Conservation (phyloP, 139 green algal species). For the Chlorella vulgaris region DNA sequence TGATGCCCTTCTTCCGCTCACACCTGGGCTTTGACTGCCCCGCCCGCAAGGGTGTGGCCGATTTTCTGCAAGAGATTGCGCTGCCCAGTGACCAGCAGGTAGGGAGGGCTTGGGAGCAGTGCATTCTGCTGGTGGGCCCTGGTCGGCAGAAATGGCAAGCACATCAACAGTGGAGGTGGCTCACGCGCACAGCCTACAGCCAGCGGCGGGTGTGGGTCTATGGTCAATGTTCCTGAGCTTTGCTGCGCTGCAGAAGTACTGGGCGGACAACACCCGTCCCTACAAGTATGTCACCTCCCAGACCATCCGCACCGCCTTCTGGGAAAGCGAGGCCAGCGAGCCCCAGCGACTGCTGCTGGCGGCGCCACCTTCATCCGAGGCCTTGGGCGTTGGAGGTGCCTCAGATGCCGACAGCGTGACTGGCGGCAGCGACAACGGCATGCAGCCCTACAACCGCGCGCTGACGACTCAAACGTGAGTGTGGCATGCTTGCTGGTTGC, state of each 20-base stretch:
- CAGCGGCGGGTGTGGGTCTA: too few species aligned
- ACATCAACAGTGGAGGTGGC: too few species aligned
- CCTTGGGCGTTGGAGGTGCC: neutral
- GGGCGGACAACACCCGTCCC: slow-evolving; percentile 2
- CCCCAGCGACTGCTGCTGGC: slow-evolving; percentile 24
- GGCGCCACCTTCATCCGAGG: neutral
- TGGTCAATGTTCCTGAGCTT: slow-evolving; percentile 34
- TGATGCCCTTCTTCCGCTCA: slow-evolving; percentile 64
- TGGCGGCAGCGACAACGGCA: neutral
- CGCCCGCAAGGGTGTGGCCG: slow-evolving; percentile 60
- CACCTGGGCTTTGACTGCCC: slow-evolving; percentile 69
- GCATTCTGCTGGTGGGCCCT: too few species aligned
- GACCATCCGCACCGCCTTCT: slow-evolving; percentile 34
- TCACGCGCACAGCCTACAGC: too few species aligned
- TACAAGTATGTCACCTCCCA: slow-evolving; percentile 39
- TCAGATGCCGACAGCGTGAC: neutral
- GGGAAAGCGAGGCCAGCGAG: slow-evolving; percentile 15
- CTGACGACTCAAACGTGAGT: slow-evolving; percentile 19
- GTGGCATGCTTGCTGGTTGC: too few species aligned
- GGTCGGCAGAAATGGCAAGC: too few species aligned
- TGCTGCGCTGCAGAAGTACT: slow-evolving; percentile 57
- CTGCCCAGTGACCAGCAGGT: slow-evolving; percentile 52
- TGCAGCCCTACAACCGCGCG: neutral
- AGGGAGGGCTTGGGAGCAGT: too few species aligned
- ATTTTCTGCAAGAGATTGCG: slow-evolving; percentile 78